These are phyloP conservation scores for Candida frijolesensis DNA, from an alignment of 1,139 yeast genomes.

Conservation along the genomic window DNA sequence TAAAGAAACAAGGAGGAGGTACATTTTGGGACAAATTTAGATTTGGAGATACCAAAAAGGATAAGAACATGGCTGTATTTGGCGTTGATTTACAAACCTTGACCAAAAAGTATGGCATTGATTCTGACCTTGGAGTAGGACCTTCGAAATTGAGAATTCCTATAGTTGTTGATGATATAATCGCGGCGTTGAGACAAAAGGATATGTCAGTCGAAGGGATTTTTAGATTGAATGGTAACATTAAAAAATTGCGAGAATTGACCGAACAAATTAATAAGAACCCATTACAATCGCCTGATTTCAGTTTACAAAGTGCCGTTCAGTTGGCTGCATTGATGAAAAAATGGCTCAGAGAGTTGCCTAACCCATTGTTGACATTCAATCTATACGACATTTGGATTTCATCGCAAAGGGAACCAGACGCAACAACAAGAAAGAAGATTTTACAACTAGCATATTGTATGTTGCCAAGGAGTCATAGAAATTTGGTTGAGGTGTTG, in stretches of 20 bases:
- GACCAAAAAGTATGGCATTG: slow-evolving; percentile 79
- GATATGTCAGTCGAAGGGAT: slow-evolving; percentile 98
- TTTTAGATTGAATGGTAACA: slow-evolving; percentile 94
- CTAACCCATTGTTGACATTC: slow-evolving; percentile 85
- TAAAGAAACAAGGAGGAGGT: slow-evolving; percentile 45
- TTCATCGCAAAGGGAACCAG: slow-evolving; percentile 62
- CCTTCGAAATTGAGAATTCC: slow-evolving; percentile 83
- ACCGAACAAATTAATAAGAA: slow-evolving; percentile 73
- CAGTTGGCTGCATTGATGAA: slow-evolving; percentile 94
- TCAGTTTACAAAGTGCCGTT: slow-evolving; percentile 79
- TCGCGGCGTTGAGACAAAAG: slow-evolving; percentile 81
- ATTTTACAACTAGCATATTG: slow-evolving; percentile 74
- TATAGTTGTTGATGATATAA: slow-evolving; percentile 80
- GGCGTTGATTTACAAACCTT: slow-evolving; percentile 76
- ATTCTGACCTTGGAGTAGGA: slow-evolving; percentile 85
- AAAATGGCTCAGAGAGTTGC: slow-evolving; percentile 88
- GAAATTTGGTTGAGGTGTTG: slow-evolving; percentile 86
- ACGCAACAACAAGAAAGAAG: slow-evolving; percentile 51
- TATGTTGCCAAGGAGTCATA: slow-evolving; percentile 76
- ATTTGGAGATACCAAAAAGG: slow-evolving; percentile 35
- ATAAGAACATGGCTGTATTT: slow-evolving; percentile 55
- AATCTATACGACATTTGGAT: slow-evolving; percentile 82
- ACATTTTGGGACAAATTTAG: slow-evolving; percentile 78
- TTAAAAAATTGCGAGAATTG: slow-evolving; percentile 74
- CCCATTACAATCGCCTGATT: slow-evolving; percentile 74